Evolutionary conservation across 805 yeast species (phyloP).

Genomic region (Lipomyces sp.): DNA sequence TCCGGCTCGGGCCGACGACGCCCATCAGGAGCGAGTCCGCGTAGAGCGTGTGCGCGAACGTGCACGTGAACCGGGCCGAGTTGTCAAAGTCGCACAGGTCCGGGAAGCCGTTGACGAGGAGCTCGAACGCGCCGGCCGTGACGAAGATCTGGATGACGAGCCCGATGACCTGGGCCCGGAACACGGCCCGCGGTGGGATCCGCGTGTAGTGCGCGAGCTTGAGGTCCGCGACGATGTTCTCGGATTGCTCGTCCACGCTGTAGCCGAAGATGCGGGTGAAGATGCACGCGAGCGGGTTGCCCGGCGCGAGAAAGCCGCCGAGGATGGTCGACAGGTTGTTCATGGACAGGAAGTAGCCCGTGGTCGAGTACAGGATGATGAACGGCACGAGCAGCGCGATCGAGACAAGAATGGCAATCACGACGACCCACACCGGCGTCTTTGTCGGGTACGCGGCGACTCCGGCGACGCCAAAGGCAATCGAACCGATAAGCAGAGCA

Average conservation of each 20-base stretch:
- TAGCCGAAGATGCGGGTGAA: constrained; percentile 58
- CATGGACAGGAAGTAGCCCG: constrained; percentile 57
- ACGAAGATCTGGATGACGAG: constrained; percentile 47
- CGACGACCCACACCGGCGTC: constrained; percentile 62
- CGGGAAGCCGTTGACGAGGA: constrained; percentile 31
- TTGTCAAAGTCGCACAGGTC: constrained; percentile 47
- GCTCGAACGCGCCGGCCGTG: constrained; percentile 41
- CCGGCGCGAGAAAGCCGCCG: constrained; percentile 16
- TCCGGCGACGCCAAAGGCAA: constrained; percentile 34
- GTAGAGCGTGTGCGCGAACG: constrained; percentile 47
- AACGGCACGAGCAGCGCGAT: constrained; percentile 57
- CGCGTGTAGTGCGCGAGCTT: constrained; percentile 64
- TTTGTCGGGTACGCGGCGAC: constrained; percentile 38
- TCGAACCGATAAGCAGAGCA: constrained; percentile 45
- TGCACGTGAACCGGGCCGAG: constrained; percentile 47
- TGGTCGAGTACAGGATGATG: constrained; percentile 58
- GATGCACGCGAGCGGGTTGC: constrained; percentile 44
- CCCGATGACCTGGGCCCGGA: constrained; percentile 49
- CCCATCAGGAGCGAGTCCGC: constrained; percentile 64
- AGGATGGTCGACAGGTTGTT: constrained; percentile 35
- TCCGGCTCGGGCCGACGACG: constrained; percentile 57
- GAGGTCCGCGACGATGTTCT: constrained; percentile 53
- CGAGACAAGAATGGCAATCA: constrained; percentile 54
- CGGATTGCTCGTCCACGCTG: constrained; percentile 53
- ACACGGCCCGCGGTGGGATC: constrained; percentile 58